These are phyloP conservation scores for Ascochyta clinopodiicola DNA, from an alignment of 2,329 filamentous ascomycete genomes.

Conservation along the genomic window DNA sequence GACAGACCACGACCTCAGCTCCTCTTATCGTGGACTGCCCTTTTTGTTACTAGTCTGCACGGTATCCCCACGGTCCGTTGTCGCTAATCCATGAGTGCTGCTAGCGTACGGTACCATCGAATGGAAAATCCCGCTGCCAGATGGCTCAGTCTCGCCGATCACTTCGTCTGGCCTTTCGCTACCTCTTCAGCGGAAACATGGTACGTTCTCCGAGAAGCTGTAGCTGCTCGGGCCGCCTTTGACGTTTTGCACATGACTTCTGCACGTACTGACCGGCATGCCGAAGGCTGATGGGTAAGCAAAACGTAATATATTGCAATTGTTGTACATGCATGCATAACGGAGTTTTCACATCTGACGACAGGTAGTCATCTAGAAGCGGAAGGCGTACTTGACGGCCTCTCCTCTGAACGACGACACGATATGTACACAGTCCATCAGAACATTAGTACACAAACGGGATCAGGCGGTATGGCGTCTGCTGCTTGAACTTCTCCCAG, in stretches of 20 bases:
- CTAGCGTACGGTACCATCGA: constrained; percentile 18
- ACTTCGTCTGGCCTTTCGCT: constrained; percentile 6
- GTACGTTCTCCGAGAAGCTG: neutral
- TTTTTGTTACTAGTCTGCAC: constrained; percentile 6
- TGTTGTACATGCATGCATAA: neutral
- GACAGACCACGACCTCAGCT: constrained; percentile 8
- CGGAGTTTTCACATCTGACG: neutral
- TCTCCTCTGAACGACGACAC: neutral
- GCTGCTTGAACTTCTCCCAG: constrained; percentile 51
- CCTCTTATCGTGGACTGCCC: constrained; percentile 30
- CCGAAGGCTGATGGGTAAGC: constrained; percentile 3
- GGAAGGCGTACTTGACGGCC: neutral
- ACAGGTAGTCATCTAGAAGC: neutral
- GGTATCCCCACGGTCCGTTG: constrained; percentile 17
- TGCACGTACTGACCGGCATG: constrained; percentile 5
- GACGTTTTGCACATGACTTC: constrained; percentile 5
- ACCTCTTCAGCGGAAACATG: neutral
- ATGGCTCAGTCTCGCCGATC: constrained; percentile 13
- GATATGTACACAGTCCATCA: neutral
- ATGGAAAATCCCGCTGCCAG: constrained; percentile 15
- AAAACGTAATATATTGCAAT: neutral
- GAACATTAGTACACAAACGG: constrained; percentile 39
- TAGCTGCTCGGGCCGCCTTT: constrained; percentile 1
- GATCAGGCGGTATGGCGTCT: constrained; percentile 47
- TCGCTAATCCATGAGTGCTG: constrained; percentile 10